Evolutionary conservation across 208 protist genomes (phyloP), one percentile per base, ranked within the genome.

Genomic region (Leishmania lainsoni): DNA sequence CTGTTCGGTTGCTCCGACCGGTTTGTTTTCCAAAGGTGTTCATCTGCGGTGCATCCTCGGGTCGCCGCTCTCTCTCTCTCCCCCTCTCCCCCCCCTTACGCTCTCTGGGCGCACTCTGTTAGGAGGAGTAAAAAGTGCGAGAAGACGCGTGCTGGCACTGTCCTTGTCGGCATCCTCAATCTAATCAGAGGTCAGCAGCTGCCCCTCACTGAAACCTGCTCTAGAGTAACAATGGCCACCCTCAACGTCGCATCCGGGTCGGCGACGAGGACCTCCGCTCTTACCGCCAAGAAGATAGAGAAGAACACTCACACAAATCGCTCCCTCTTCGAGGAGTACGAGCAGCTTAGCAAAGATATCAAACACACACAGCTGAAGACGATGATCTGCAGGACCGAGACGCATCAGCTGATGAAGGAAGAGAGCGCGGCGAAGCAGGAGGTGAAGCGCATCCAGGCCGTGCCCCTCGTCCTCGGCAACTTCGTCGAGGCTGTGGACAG

Each of bases 401-500:
- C 92, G 17, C 94, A 97, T 70, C 93, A 97, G 79, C 90, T 98
- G 26, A 88, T 92, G 84, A 94, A 93, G 86, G 94, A 98, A 79
- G 95, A 98, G 83, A 88, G 83, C 78, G 91, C 89, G 8, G 95
- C 97, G 32, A 97, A 98, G 90, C 93, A 98, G 83, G 96, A 98
- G 86, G 98, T 99, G 58, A 99, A 99, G 90, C 92, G 98, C 59
- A 99, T 99, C 86, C 98, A 99, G 91, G 99, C 99, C n/a, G 99
- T 99, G 29, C 99, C 99, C 75, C 97, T 99, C 5, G 91, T 99
- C 5, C 99, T 99, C 81, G 99, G 99, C 51, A 99, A 99, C 89
- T 99, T 99, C 81, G 89, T 99, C 4, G 99, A 99, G 92, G 99
- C 99, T 68, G 99, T 99, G 39, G 99, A 99, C 86, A 81, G 95